Base-by-base conservation (phyloP, 805 yeast genomes). In the Clavispora vitiphila region DNA sequence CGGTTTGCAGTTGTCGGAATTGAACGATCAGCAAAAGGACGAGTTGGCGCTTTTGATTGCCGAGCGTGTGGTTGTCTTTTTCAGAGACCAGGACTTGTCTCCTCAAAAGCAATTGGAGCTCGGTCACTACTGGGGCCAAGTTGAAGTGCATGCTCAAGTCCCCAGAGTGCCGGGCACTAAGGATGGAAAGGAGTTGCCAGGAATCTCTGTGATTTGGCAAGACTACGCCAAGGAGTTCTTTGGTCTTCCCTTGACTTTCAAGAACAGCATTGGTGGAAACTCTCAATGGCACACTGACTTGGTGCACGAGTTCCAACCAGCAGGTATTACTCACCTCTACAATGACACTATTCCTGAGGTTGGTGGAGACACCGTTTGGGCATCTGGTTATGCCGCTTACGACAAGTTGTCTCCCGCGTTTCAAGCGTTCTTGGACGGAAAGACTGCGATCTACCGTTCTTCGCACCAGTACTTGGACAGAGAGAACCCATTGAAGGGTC, bases 281-380 rank as follows among this genome's bases (percentile, higher is more conserved):
- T 21, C 50, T 20, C 47, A 44, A 31, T 50, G 55, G 53, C 82
- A 77, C 62, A 68, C 79, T 7, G 81, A 77, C 54, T 64, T 78
- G 39, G 72, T 72, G 32, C 80, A 77, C 50, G 83, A 78, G 60
- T 62, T 64, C 35, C 76, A 74, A 42, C 81, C 83, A 5, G 75
- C 83, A 2, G 80, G 78, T 18, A 62, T 72, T 48, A 77, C 83
- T 4, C 74, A 71, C 47, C 63, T 80, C 50, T 77, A 76, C 49
- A 64, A 72, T 53, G 78, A 77, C 50, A 64, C 76, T 15, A 66
- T 73, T 22, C 78, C 80, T 7, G 53, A 53, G 1, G 69, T 67
- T 23, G 81, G 81, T 37, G 81, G 81, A 44, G 81, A 77, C 54
- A 77, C 81, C 12, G 47, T 64, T n/a, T 77, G 79, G 78, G 56